Percentiles rank a stretch among this genome's conserved stretches.
Evolutionary conservation across 164 flowering plant genomes (phyloP).

Genomic region (Amborella trichopoda): DNA sequence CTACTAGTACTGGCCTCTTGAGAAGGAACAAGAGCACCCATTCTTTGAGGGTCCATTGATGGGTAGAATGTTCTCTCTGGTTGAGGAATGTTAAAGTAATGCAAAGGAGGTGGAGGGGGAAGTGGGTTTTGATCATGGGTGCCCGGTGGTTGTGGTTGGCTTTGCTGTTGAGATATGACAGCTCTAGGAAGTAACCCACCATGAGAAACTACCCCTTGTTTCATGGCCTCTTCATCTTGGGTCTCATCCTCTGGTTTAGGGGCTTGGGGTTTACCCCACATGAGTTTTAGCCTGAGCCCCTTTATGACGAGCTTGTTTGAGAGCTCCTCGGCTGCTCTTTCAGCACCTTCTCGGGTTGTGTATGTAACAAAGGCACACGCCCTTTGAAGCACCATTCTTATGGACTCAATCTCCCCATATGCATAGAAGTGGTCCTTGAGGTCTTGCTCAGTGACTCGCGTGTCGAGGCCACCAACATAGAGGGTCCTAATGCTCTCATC

Average conservation of each 20-base stretch:
- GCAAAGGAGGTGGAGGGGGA: slow-evolving; percentile 36
- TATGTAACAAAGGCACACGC: slow-evolving; percentile 95
- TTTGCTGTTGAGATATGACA: slow-evolving; percentile 82
- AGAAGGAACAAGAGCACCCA: slow-evolving; percentile 69
- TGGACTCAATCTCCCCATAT: slow-evolving; percentile 91
- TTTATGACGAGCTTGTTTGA: slow-evolving; percentile 82
- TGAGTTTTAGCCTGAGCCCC: slow-evolving; percentile 73
- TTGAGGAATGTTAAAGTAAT: slow-evolving; percentile 75
- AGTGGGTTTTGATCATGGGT: slow-evolving; percentile 52
- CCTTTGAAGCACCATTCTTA: slow-evolving; percentile 63
- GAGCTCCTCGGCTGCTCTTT: slow-evolving; percentile 93
- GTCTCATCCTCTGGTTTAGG: slow-evolving; percentile 46
- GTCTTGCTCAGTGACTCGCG: slow-evolving; percentile 75
- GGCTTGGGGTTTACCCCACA: slow-evolving; percentile 92
- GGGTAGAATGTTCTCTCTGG: slow-evolving; percentile 74
- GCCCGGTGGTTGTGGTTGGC: slow-evolving; percentile 47
- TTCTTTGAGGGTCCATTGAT: slow-evolving; percentile 93
- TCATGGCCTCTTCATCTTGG: slow-evolving; percentile 38
- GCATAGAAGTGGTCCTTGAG: slow-evolving; percentile 80
- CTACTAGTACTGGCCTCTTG: slow-evolving; percentile 53
- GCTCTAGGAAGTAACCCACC: slow-evolving; percentile 81
- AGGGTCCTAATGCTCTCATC: slow-evolving; percentile 90
- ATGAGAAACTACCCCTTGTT: slow-evolving; percentile 57
- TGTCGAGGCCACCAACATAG: slow-evolving; percentile 87
- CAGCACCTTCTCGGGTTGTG: slow-evolving; percentile 92